These are phyloP conservation scores for Penicillium sp. DNA, from an alignment of 2,329 filamentous ascomycete genomes.

Conservation along the genomic window DNA sequence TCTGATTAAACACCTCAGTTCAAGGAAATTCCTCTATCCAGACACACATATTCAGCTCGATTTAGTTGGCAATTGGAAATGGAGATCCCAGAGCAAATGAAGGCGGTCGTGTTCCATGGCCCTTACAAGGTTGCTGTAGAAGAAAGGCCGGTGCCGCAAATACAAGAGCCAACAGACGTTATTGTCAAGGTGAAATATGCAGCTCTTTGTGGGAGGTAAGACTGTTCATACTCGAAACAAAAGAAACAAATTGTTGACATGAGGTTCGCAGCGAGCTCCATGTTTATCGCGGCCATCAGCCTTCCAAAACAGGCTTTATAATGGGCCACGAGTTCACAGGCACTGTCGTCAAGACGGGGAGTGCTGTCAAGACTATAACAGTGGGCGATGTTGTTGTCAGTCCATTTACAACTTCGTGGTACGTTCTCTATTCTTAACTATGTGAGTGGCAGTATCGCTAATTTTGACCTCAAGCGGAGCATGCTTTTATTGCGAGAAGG, in stretches of 20 bases:
- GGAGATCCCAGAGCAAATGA: conserved; percentile 54
- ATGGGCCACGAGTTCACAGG: conserved; percentile 85
- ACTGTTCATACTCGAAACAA: background rate
- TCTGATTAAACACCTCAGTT: background rate
- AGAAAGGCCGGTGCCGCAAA: conserved; percentile 71
- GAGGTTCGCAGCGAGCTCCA: conserved; percentile 61
- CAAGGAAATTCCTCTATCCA: background rate
- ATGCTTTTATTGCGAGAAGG: conserved; percentile 81
- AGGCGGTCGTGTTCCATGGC: conserved; percentile 82
- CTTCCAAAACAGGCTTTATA: conserved; percentile 60
- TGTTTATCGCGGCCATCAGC: conserved; percentile 77
- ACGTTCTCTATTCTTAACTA: conserved; percentile 25
- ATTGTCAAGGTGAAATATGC: conserved; percentile 80
- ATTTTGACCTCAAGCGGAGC: conserved; percentile 45
- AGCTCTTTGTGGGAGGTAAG: conserved; percentile 82
- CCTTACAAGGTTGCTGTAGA: conserved; percentile 71
- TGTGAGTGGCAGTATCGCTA: background rate
- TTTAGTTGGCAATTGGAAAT: background rate
- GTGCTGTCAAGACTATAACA: conserved; percentile 63
- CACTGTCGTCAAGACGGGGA: conserved; percentile 63
- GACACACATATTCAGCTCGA: background rate
- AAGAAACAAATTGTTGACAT: background rate
- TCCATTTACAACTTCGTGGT: conserved; percentile 80
- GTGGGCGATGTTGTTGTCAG: conserved; percentile 75
- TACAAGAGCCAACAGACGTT: conserved; percentile 68